Evolutionary conservation across 768 basidiomycete genomes (phyloP).

Genomic region (Amanita fuliginea): DNA sequence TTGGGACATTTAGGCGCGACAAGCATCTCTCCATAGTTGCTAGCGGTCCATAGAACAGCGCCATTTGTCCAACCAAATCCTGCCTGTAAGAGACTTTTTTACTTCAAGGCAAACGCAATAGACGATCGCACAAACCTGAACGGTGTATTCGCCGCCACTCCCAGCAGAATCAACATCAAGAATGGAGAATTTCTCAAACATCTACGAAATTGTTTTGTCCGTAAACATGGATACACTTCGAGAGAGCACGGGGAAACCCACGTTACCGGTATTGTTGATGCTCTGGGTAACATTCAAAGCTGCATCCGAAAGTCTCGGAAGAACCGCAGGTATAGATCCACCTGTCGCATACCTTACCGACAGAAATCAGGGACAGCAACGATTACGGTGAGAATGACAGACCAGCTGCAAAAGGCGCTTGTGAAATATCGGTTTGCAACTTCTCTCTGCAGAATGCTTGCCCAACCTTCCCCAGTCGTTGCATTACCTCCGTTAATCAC

Average conservation of each 20-base stretch:
- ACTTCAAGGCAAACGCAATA: background rate
- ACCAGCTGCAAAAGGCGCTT: slow-evolving; percentile 87
- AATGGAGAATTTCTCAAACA: slow-evolving; percentile 85
- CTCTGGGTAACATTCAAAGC: slow-evolving; percentile 64
- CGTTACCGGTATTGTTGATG: slow-evolving; percentile 60
- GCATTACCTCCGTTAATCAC: slow-evolving; percentile 65
- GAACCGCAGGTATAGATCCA: slow-evolving; percentile 61
- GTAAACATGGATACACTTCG: slow-evolving; percentile 2
- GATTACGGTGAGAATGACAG: slow-evolving; percentile 13
- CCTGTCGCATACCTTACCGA: slow-evolving; percentile 70
- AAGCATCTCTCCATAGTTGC: slow-evolving; percentile 50
- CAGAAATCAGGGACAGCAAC: background rate
- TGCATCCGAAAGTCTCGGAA: slow-evolving; percentile 57
- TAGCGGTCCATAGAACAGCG: slow-evolving; percentile 64
- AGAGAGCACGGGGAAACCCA: slow-evolving; percentile 24
- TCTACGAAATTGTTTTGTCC: slow-evolving; percentile 29
- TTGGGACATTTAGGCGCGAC: slow-evolving; percentile 54
- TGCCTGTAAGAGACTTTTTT: slow-evolving; percentile 24
- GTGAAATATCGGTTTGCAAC: slow-evolving; percentile 80
- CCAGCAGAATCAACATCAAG: slow-evolving; percentile 72
- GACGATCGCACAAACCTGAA: slow-evolving; percentile 38
- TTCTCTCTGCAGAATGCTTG: slow-evolving; percentile 47
- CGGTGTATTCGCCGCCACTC: slow-evolving; percentile 78
- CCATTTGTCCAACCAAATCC: slow-evolving; percentile 92
- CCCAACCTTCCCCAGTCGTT: slow-evolving; percentile 53